These are phyloP conservation scores for Puccinia triticina DNA, from an alignment of 1,284 basidiomycete genomes.

Conservation along the genomic window DNA sequence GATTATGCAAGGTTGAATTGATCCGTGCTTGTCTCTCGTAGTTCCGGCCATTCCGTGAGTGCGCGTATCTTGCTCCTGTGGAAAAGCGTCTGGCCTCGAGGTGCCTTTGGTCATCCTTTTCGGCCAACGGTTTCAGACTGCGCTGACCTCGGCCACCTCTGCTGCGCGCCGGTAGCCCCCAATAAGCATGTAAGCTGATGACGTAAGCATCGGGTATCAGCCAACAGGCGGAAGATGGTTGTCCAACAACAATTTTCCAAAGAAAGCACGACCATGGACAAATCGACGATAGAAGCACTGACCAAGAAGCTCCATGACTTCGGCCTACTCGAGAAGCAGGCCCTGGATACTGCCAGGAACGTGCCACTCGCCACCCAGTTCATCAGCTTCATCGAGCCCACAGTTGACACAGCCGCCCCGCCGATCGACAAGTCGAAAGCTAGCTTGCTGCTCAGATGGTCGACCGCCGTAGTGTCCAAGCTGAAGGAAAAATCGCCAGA, in stretches of 20 bases:
- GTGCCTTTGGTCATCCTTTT: too few relatives aligned
- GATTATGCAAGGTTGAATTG: too few relatives aligned
- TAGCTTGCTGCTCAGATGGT: conserved; percentile 39
- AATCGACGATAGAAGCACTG: conserved; percentile 19
- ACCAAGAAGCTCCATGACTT: background rate
- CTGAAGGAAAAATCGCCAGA: conserved; percentile 23
- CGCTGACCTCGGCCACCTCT: too few relatives aligned
- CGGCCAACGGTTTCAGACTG: too few relatives aligned
- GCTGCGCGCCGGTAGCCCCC: too few relatives aligned
- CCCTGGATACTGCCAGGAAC: conserved; percentile 43
- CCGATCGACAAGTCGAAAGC: conserved; percentile 14
- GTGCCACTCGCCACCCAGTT: conserved; percentile 27
- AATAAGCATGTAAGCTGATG: background rate
- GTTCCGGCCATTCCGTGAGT: too few relatives aligned
- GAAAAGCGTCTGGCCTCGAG: too few relatives aligned
- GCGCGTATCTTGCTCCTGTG: too few relatives aligned
- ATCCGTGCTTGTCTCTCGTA: too few relatives aligned
- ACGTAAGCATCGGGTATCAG: background rate
- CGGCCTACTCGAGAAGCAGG: conserved; percentile 37
- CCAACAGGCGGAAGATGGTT: too few relatives aligned
- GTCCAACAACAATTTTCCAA: too few relatives aligned
- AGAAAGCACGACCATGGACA: background rate
- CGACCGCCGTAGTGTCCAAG: conserved; percentile 25
- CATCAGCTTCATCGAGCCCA: conserved; percentile 23
- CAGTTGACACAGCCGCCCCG: background rate